Evolutionary conservation across 257 asterid species (phyloP).

Genomic region (Misopates orontium): DNA sequence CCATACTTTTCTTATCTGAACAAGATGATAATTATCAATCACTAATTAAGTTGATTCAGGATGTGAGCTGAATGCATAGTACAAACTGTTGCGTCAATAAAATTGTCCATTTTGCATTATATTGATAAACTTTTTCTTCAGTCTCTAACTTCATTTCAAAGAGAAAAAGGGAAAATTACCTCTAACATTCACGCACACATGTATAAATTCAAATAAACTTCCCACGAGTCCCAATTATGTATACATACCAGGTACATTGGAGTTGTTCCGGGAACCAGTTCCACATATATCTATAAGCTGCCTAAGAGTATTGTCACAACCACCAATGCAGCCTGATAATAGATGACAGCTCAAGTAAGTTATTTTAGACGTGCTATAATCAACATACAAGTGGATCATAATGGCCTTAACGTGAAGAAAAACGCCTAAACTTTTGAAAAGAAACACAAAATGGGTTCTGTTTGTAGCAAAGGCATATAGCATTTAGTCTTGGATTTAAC

Average conservation of each 20-base stretch:
- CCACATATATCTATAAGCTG: constrained; percentile 91
- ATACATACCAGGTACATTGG: constrained; percentile 58
- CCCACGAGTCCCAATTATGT: not conserved
- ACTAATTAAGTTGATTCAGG: not conserved
- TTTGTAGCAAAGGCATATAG: constrained; percentile 1
- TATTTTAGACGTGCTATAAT: constrained; percentile 14
- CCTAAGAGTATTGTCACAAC: constrained; percentile 78
- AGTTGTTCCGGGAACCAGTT: constrained; percentile 78
- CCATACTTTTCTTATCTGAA: not conserved
- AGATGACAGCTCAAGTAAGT: constrained; percentile 24
- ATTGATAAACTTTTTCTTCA: not conserved
- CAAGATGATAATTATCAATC: not conserved
- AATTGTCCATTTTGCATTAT: constrained; percentile 4
- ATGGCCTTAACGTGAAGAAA: constrained; percentile 9
- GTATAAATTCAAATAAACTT: constrained; percentile 7
- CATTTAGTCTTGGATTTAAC: too few species aligned
- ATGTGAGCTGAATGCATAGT: not conserved
- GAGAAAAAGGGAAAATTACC: not conserved
- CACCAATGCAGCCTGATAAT: constrained; percentile 89
- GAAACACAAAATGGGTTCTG: constrained; percentile 4
- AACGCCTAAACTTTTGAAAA: not conserved
- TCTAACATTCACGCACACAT: not conserved
- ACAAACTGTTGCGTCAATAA: not conserved
- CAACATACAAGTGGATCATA: constrained; percentile 15
- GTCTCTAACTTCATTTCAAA: not conserved